Base-by-base conservation (phyloP, 768 basidiomycete species). In the Russula dissimulans region DNA sequence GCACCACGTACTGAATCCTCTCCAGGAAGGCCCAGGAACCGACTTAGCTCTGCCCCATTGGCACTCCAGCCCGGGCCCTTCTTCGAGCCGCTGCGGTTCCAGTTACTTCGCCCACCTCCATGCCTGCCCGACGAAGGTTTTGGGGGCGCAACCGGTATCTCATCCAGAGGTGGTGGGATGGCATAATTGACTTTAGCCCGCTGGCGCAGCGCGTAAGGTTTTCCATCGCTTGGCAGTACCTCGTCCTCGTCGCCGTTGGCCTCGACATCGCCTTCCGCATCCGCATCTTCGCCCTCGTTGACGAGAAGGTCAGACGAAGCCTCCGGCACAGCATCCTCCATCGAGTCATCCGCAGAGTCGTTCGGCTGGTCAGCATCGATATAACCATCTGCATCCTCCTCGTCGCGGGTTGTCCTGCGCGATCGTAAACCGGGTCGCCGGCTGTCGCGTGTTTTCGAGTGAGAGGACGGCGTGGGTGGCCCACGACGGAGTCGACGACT, bases 101-200 rank as follows among this genome's bases (percentile, higher is more conserved):
- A 34, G 65, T 71, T 46, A 67, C 71, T 53, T 72, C 77, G 61
- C 22, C 75, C 71, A 56, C 75, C 75, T 46, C 68, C 64, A 36
- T 62, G 7, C 8, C 62, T 67, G 6, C 53, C 59, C 8, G 65
- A 44, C 31, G 67, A 65, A 10, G 65, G 67, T 60, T 75, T 77
- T 34, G 75, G 71, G 5, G 77, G 76, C 0, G 81, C 79, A 45
- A 77, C 77, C 2, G 70, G 72, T 70, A 87, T 73, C 39, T 91
- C 88, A 52, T 92, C 90, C 15, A 92, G 74, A 0, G 89, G 86
- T 0, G 90, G 89, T 1, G 87, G 88, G 22, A 91, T 87, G 12
- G 85, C 85, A 58, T 92, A 92, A 68, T 91, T 90, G 66, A 92
- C 83, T 61, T 80, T 78, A 47, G 67, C 69, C 53, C 89, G 76